phyloP scores from a whole-genome alignment of 164 flowering plant species.

The Liquidambar formosana region DNA sequence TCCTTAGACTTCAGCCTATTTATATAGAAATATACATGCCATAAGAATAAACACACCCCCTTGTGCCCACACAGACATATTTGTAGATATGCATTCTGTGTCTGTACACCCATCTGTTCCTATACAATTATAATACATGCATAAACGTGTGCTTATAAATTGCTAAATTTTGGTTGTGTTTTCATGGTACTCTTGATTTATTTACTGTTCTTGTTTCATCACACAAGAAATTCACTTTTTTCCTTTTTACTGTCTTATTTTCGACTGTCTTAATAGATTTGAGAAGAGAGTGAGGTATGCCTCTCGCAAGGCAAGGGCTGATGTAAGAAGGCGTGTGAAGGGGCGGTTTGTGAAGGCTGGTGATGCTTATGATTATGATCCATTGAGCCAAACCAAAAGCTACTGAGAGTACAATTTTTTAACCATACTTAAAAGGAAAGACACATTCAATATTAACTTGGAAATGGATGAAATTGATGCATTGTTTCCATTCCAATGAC shows the following conservation, averaged over 20 bases:
- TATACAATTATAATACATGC: no score
- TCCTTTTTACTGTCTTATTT: not conserved
- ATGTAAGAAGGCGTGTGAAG: slow-evolving; percentile 53
- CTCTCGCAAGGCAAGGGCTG: slow-evolving; percentile 64
- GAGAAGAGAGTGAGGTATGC: slow-evolving; percentile 51
- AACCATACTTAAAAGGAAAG: slow-evolving; percentile 31
- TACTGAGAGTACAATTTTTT: slow-evolving; percentile 33
- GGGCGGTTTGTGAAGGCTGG: slow-evolving; percentile 60
- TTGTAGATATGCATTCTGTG: no score
- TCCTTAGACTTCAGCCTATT: no score
- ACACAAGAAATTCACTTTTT: not conserved
- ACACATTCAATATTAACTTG: slow-evolving; percentile 11
- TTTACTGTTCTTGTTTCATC: not conserved
- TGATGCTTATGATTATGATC: slow-evolving; percentile 53
- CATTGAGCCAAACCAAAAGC: slow-evolving; percentile 47
- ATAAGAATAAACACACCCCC: no score
- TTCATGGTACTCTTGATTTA: not conserved
- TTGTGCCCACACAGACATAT: no score
- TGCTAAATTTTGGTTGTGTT: not conserved
- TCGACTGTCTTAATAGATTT: slow-evolving; percentile 19
- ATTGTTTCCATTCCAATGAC: slow-evolving; percentile 23
- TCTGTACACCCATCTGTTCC: no score
- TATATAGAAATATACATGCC: no score
- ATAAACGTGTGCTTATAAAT: not conserved
- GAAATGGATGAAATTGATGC: slow-evolving; percentile 11